phyloP scores from a whole-genome alignment of 306 rosid species.

The Glycyrrhiza uralensis region DNA sequence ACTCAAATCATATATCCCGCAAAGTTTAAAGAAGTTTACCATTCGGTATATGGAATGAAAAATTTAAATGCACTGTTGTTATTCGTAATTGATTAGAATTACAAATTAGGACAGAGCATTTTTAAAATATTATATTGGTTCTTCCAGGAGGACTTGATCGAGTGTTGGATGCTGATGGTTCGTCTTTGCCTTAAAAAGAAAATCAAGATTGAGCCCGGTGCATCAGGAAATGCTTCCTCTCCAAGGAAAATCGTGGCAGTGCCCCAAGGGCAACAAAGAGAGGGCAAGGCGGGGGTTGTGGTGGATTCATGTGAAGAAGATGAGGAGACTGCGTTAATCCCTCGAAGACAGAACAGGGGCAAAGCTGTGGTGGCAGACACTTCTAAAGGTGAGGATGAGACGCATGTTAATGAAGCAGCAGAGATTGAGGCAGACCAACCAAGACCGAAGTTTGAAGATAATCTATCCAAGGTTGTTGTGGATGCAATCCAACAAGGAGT shows the following conservation, averaged over 20 bases:
- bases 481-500: no score
- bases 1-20: not conserved
- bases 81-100: not conserved
- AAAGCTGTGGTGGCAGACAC: not conserved
- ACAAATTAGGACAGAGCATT: not conserved
- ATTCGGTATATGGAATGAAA: not conserved
- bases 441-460: no score
- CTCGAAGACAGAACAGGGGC: not conserved
- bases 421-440: not conserved
- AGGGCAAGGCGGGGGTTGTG: no score
- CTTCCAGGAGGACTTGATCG: not conserved
- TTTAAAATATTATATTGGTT: not conserved
- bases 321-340: not conserved
- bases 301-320: not conserved
- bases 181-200: not conserved
- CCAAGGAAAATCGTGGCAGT: no score
- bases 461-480: no score
- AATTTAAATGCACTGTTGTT: not conserved
- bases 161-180: not conserved
- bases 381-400: not conserved
- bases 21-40: not conserved
- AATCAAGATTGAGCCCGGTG: not conserved
- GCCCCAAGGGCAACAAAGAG: not conserved
- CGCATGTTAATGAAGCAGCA: not conserved
- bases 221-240: not conserved